These are phyloP conservation scores for Yamadazyma friedrichii DNA, from an alignment of 1,139 yeast species.

Conservation along the genomic window DNA sequence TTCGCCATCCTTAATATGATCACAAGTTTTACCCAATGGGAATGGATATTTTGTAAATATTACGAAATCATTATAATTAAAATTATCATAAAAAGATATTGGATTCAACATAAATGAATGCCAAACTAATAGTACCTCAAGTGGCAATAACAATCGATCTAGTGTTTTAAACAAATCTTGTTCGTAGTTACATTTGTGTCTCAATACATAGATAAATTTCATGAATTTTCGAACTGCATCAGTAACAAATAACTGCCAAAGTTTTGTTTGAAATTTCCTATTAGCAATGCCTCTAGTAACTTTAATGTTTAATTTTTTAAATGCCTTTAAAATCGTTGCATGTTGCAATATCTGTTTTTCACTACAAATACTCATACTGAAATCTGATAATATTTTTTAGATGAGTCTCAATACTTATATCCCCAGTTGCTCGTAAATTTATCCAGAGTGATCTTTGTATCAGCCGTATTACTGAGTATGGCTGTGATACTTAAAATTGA, in stretches of 20 bases:
- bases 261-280: conserved; percentile 14
- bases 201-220: conserved; percentile 22
- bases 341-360: too few species aligned
- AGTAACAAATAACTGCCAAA: conserved; percentile 31
- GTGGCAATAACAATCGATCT: conserved; percentile 1
- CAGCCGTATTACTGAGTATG: too few species aligned
- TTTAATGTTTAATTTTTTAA: too few species aligned
- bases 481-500: too few species aligned
- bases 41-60: conserved; percentile 24
- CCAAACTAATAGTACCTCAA: conserved; percentile 41
- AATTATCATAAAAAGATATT: conserved; percentile 26
- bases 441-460: too few species aligned
- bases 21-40: conserved; percentile 24
- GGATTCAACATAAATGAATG: conserved; percentile 24
- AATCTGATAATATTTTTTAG: too few species aligned
- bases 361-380: too few species aligned
- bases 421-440: too few species aligned
- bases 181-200: too few species aligned
- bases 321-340: too few species aligned
- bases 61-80: conserved; percentile 20
- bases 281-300: too few species aligned
- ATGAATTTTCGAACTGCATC: conserved; percentile 30
- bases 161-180: background rate
- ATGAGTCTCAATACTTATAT: too few species aligned
- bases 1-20: conserved; percentile 15